Evolutionary conservation across 495 filamentous ascomycete genomes (phyloP), one percentile per base, ranked within the genome.

Genomic region (Xylaria bambusicola): DNA sequence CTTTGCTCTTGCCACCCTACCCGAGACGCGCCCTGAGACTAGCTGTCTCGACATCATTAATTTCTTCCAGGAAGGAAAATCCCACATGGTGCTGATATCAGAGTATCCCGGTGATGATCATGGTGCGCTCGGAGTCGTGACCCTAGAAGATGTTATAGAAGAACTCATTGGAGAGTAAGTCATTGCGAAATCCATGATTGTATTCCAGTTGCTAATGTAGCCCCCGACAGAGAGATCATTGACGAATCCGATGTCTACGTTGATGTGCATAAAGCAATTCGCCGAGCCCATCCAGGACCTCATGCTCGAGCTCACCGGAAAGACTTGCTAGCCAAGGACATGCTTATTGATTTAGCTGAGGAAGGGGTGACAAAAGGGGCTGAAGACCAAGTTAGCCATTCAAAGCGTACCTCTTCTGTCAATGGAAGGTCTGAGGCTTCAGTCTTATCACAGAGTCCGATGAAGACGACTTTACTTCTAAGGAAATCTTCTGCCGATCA

Each of bases 1-100:
- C 51, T 98, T 98, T 72, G 85, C 92, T 2, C 76, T 98, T 55
- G 94, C 95, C 29, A 97, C 94, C 0, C 80, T 98, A 0, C 95
- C 95, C 2, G 94, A 98, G 73, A 98, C 94, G 2, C 84, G 90
- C 8, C 90, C 95, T 0, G 91, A 97, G 64, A 98, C 94, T 0
- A 96, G 92, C 71, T 98, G 94, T 70, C 76, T 98, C 41, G 94
- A 98, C 69, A 98, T 98, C 62, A 88, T 98, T 71, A 98, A 98
- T 76, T 98, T 96, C 75, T 98, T 98, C 77, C 94, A 98, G 71
- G 93, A 98, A 75, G 94, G 94, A 52, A 98, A 98, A 71, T 96
- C 92, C 9, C 94, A 98, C 73, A 98, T 98, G 95, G 93, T 98
- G 9, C 80, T 98, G 24, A 93, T 97, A 9, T 96, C 92, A 6